Conservation (phyloP, 768 basidiomycete species). For the Infundibulicybe gibba region DNA sequence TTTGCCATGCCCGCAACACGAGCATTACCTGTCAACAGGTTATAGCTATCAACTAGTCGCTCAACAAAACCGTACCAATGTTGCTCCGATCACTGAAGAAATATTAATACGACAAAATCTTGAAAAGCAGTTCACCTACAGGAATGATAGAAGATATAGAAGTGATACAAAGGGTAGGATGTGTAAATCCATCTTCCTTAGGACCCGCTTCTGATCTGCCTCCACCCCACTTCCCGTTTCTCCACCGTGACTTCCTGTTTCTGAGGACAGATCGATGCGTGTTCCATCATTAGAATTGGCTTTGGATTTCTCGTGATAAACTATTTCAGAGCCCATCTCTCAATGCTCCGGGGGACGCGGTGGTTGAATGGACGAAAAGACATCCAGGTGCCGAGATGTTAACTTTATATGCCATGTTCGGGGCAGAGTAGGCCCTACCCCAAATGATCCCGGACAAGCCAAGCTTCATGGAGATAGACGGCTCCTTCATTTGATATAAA, state of each 20-base stretch:
- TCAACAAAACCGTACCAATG: slow-evolving; percentile 18
- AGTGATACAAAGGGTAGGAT: slow-evolving; percentile 40
- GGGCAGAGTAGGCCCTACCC: slow-evolving; percentile 16
- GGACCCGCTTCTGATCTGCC: slow-evolving; percentile 17
- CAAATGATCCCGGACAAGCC: slow-evolving; percentile 8
- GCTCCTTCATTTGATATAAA: no score
- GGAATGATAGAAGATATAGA: slow-evolving; percentile 41
- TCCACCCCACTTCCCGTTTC: slow-evolving; percentile 13
- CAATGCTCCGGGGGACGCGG: no score
- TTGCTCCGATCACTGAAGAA: slow-evolving; percentile 28
- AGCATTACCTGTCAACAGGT: slow-evolving; percentile 19
- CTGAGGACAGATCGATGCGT: not conserved
- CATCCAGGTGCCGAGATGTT: not conserved
- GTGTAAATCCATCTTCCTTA: slow-evolving; percentile 42
- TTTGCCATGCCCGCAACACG: slow-evolving; percentile 28
- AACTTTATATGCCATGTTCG: slow-evolving; percentile 5
- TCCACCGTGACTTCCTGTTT: slow-evolving; percentile 3
- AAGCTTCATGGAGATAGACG: slow-evolving; percentile 3
- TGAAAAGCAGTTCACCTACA: slow-evolving; percentile 27
- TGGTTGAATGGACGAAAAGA: not conserved
- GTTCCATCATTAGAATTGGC: slow-evolving; percentile 7
- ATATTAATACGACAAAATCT: slow-evolving; percentile 6
- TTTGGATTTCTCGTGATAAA: no score
- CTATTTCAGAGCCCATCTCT: no score
- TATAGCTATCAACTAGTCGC: not conserved